phyloP scores from a whole-genome alignment of 305 asterid genomes.

The Fraxinus sp. region DNA sequence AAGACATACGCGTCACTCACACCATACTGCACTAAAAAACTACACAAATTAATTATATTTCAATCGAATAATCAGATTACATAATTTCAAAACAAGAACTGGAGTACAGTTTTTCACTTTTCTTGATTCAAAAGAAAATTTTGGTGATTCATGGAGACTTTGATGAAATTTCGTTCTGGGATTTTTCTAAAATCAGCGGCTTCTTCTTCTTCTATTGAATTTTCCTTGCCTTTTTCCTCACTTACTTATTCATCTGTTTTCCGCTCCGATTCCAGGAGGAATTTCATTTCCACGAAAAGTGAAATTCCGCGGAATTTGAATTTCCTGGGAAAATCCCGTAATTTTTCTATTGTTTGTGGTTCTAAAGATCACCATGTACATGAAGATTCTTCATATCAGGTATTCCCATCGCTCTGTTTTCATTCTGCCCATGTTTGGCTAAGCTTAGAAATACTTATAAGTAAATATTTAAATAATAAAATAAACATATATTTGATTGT shows the following conservation, averaged over 20 bases:
- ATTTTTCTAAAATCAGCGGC: background rate
- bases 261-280: constrained; percentile 23
- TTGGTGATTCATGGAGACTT: constrained; percentile 21
- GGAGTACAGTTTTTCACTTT: background rate
- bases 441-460: background rate
- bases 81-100: background rate
- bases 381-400: constrained; percentile 44
- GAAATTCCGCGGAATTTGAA: constrained; percentile 16
- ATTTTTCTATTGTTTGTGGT: constrained; percentile 46
- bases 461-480: background rate
- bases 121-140: background rate
- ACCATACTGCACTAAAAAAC: background rate
- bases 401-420: constrained; percentile 15
- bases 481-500: background rate
- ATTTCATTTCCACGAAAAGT: constrained; percentile 20
- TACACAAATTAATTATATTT: background rate
- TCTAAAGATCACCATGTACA: constrained; percentile 29
- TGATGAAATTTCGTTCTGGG: constrained; percentile 21
- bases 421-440: background rate
- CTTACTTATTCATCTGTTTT: constrained; percentile 29
- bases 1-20: background rate
- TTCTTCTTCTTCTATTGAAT: constrained; percentile 29
- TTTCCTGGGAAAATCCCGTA: constrained; percentile 21
- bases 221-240: constrained; percentile 22
- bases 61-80: background rate